Conservation (phyloP, 179 eudicot species). For the Beta lomatogona region DNA sequence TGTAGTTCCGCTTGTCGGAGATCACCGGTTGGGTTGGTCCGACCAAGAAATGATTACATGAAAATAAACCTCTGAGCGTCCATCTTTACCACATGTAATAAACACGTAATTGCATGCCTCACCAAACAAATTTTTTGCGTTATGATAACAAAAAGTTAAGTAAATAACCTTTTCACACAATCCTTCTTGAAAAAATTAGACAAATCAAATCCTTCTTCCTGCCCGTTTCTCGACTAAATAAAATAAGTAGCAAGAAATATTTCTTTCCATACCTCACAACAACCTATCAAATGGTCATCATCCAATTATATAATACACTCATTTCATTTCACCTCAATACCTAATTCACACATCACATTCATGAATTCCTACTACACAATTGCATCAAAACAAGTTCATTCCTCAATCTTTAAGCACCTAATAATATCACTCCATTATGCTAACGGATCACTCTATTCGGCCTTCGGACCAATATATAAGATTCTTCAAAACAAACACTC, state of each 20-base stretch:
- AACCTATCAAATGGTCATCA: not conserved
- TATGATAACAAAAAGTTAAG: not conserved
- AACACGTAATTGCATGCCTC: not conserved
- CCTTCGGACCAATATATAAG: not conserved
- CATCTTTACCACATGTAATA: not conserved
- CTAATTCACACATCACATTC: not conserved
- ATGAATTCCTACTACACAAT: not conserved
- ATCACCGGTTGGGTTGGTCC: not conserved
- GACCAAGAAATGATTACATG: not conserved
- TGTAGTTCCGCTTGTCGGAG: not conserved
- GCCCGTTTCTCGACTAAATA: too few species aligned
- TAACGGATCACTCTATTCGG: not conserved
- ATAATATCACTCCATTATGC: not conserved
- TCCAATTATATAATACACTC: not conserved
- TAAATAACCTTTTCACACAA: too few species aligned
- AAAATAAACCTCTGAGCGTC: not conserved
- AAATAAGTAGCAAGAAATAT: too few species aligned
- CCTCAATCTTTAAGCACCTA: not conserved
- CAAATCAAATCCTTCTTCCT: too few species aligned
- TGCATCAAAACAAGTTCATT: not conserved
- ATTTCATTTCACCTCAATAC: not conserved
- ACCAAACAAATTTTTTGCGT: not conserved
- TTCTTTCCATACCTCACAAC: not conserved
- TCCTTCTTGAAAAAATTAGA: too few species aligned
- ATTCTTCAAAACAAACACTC: not conserved